Evolutionary conservation across 176 grass and related monocot genomes (phyloP).

Genomic region (Oryza glaberrima): DNA sequence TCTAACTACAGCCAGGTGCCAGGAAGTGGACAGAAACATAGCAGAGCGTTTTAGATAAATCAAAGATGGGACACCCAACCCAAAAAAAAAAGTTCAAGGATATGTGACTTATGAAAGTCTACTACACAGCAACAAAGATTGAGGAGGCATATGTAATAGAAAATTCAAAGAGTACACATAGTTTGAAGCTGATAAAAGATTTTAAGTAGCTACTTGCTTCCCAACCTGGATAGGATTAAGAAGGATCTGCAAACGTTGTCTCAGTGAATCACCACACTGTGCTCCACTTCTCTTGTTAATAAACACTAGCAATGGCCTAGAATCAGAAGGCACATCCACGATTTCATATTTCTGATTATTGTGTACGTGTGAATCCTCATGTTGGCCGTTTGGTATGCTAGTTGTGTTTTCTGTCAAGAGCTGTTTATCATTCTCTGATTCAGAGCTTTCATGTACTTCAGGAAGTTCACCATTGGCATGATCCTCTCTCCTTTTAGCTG

Average conservation of each 20-base stretch:
- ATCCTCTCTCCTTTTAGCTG: constrained; percentile 39
- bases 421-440: constrained; percentile 47
- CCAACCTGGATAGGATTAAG: constrained; percentile 88
- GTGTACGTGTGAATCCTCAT: constrained; percentile 43
- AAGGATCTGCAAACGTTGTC: constrained; percentile 75
- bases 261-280: constrained; percentile 73
- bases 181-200: constrained; percentile 19
- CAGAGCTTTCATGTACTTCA: constrained; percentile 41
- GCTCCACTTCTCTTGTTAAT: constrained; percentile 95
- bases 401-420: constrained; percentile 18
- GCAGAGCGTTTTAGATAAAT: not conserved
- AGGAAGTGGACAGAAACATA: not conserved
- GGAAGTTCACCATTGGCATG: constrained; percentile 33
- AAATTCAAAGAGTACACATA: constrained; percentile 29
- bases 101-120: not conserved
- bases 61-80: too few relatives aligned
- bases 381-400: constrained; percentile 39
- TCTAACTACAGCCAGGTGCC: not conserved
- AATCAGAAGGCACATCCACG: constrained; percentile 65
- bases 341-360: constrained; percentile 71
- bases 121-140: not conserved
- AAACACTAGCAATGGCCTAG: constrained; percentile 81
- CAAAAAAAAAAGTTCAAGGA: not conserved
- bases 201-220: constrained; percentile 22
- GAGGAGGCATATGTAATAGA: not conserved